phyloP scores from a whole-genome alignment of 805 yeast genomes.

The Yarrowia sp. region DNA sequence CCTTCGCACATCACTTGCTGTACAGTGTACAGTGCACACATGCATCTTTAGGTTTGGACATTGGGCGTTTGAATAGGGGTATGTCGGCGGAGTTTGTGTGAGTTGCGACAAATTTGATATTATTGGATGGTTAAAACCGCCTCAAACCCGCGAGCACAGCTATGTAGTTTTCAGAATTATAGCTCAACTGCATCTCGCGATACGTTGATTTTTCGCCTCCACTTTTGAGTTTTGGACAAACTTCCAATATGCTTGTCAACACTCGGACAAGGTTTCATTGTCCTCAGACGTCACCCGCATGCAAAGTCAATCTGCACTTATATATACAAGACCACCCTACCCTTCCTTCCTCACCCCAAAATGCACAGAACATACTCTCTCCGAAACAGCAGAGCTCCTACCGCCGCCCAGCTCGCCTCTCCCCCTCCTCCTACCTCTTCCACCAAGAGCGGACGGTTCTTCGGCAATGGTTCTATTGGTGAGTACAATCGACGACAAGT shows the following conservation, averaged over 20 bases:
- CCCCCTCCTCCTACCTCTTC: slow-evolving; percentile 96
- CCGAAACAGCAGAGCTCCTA: slow-evolving; percentile 93
- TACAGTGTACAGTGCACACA: neutral
- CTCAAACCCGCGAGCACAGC: too few species aligned
- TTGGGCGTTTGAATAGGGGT: too few species aligned
- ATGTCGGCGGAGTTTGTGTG: too few species aligned
- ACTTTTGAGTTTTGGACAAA: neutral
- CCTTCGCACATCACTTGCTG: slow-evolving; percentile 25
- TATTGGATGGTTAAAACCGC: too few species aligned
- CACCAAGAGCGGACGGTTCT: slow-evolving; percentile 78
- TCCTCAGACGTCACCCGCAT: slow-evolving; percentile 26
- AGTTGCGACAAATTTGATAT: too few species aligned
- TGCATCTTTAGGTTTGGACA: too few species aligned
- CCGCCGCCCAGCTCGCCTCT: slow-evolving; percentile 89
- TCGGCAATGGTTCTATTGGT: slow-evolving; percentile 67
- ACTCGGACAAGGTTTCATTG: slow-evolving; percentile 21
- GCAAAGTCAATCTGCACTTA: slow-evolving; percentile 26
- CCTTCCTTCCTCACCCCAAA: slow-evolving; percentile 18
- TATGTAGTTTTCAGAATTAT: too few species aligned
- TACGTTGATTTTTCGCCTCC: slow-evolving; percentile 5
- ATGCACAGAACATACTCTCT: slow-evolving; percentile 99
- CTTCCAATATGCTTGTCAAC: slow-evolving; percentile 14
- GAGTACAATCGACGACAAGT: neutral
- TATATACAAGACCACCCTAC: slow-evolving; percentile 22
- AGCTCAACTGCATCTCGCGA: too few species aligned